A percentile compares a stretch with the other conserved stretches of the same genome.
phyloP scores from a whole-genome alignment of 768 basidiomycete species.

The Mycena sanguinolenta region DNA sequence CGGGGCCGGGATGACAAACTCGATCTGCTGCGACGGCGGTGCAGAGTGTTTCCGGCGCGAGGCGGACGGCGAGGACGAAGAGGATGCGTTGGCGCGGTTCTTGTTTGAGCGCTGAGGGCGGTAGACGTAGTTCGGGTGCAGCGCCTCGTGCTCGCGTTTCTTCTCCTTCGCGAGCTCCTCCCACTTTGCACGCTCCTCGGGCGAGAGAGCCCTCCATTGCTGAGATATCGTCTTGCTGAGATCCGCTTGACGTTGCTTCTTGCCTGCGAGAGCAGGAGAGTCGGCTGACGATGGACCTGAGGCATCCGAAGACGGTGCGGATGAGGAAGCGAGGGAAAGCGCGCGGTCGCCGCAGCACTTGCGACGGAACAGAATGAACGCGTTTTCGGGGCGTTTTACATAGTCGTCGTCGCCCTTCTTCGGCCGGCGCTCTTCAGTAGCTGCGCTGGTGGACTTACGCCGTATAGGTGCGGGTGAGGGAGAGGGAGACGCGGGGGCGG shows the following conservation, averaged over 20 bases:
- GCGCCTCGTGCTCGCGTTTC: constrained; percentile 82
- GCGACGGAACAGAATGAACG: constrained; percentile 87
- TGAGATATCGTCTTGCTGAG: constrained; percentile 86
- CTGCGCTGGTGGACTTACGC: constrained; percentile 13
- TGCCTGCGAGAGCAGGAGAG: constrained; percentile 43
- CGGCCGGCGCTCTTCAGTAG: constrained; percentile 61
- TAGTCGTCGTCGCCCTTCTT: constrained; percentile 87
- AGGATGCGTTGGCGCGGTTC: constrained; percentile 45
- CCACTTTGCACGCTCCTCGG: constrained; percentile 80
- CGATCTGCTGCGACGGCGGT: constrained; percentile 22
- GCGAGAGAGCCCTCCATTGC: constrained; percentile 79
- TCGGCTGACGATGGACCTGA: constrained; percentile 22
- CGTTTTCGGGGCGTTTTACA: constrained; percentile 77
- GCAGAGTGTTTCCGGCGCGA: constrained; percentile 12
- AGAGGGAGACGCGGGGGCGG: constrained; percentile 3
- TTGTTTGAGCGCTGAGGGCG: constrained; percentile 72
- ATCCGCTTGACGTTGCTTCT: constrained; percentile 85
- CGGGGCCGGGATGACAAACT: constrained; percentile 30
- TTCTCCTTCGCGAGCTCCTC: constrained; percentile 83
- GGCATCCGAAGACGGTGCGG: constrained; percentile 21
- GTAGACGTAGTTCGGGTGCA: constrained; percentile 85
- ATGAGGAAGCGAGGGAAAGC: constrained; percentile 12
- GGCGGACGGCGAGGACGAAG: background rate
- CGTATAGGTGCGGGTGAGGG: constrained; percentile 8
- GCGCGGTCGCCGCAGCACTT: constrained; percentile 79